Evolutionary conservation across 169 alveolate genomes (phyloP).

Genomic region (Amoebophrya sp.): DNA sequence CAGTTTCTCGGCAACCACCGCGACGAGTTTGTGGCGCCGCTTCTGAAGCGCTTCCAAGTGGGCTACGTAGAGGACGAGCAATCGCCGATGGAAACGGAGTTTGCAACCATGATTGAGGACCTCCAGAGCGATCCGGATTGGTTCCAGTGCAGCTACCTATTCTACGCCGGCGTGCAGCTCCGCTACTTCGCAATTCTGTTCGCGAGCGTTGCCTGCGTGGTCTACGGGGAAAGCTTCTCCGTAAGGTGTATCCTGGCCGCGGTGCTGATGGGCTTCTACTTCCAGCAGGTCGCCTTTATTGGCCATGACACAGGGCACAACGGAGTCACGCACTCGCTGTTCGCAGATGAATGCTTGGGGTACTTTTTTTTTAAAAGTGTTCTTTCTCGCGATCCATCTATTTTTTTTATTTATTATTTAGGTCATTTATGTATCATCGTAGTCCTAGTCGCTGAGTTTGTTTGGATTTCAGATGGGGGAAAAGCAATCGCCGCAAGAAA

Average conservation of each 20-base stretch:
- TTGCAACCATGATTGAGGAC: background rate
- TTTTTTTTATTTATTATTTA: too few relatives aligned
- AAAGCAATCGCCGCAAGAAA: too few relatives aligned
- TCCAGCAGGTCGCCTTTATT: slow-evolving; percentile 19
- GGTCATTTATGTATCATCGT: too few relatives aligned
- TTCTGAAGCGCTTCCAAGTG: background rate
- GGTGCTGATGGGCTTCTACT: slow-evolving; percentile 12
- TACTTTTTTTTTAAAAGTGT: background rate
- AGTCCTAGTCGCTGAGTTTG: too few relatives aligned
- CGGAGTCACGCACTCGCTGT: background rate
- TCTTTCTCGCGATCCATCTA: too few relatives aligned
- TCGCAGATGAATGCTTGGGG: slow-evolving; percentile 9
- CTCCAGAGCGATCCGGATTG: background rate
- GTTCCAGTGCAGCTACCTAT: background rate
- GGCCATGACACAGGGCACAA: slow-evolving; percentile 25
- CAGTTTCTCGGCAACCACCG: background rate
- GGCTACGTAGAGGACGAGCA: background rate
- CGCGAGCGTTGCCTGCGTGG: background rate
- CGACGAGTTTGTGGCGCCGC: background rate
- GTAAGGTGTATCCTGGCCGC: background rate
- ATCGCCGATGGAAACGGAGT: background rate
- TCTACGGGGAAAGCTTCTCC: background rate
- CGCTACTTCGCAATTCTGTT: background rate
- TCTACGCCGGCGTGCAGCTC: background rate
- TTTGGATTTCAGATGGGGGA: too few relatives aligned